Base-by-base conservation (phyloP, 2,329 filamentous ascomycete genomes). In the Pleomassaria siparia region DNA sequence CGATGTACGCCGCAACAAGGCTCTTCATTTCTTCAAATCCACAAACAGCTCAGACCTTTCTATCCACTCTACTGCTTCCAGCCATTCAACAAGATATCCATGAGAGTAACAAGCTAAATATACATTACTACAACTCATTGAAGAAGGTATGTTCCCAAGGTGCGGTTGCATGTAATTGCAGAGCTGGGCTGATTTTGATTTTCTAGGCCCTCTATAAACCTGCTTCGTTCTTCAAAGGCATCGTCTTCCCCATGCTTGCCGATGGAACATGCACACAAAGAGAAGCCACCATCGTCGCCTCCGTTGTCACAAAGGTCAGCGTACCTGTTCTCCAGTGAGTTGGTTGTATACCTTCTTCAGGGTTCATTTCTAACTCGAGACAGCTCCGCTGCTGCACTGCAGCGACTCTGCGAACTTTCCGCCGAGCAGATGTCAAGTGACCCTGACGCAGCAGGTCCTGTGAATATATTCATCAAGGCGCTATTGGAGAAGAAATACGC, bases 401-500 rank as follows among this genome's bases (percentile, higher is more conserved):
- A 96, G 68, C 86, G 90, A 8, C 80, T 97, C 30, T 97, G 92
- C 69, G 94, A 99, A 62, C 94, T 99, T 64, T 88, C 91, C 5
- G 91, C 92, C 1, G 88, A 95, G 64, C 89, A 96, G 71, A 90
- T 91, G 20, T 86, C 86, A 8, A 84, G 85, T 16, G 84, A 91
- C 46, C 88, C 86, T 4, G 92, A 96, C 71, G 88, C 88, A 37
- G 91, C 91, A 15, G 92, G 92, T 39, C 88, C 91, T 3, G 94
- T 91, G 52, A 97, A 96, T 72, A 87, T 96, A 59, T 95, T 99
- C 72, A 95, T 99, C 74, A 89, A 89, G 66, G 85, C 89, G 0
- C 80, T 99, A 29, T 77, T 99, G 3, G 92, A 96, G 73, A 99
- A 99, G 81, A 95, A 95, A 67, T 97, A 99, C 61, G 94, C 94